phyloP scores from a whole-genome alignment of 1,139 yeast species.

The Zhuliangozyma blackwelliae region DNA sequence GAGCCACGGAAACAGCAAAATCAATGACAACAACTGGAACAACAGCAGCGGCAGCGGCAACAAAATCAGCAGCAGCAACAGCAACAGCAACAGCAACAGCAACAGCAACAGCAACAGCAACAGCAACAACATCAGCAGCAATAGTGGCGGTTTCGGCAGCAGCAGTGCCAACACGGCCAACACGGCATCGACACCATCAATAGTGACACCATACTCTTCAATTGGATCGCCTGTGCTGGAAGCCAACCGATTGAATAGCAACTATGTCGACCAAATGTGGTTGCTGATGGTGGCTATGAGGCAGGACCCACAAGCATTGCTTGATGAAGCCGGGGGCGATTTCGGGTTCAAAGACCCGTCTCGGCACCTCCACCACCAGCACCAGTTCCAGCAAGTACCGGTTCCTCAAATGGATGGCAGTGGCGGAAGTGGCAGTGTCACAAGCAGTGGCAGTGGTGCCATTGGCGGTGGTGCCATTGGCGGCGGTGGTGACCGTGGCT shows the following conservation, averaged over 20 bases:
- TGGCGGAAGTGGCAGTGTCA: neutral
- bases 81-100: neutral
- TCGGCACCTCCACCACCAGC: too few species aligned
- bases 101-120: neutral
- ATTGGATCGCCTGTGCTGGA: constrained; percentile 3
- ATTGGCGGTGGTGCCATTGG: neutral
- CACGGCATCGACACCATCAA: constrained; percentile 1
- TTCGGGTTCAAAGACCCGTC: too few species aligned
- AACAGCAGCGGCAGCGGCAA: too few species aligned
- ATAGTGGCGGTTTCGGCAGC: too few species aligned
- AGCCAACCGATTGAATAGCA: constrained; percentile 3
- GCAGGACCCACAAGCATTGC: constrained; percentile 10
- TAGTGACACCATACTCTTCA: constrained; percentile 3
- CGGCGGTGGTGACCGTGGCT: neutral
- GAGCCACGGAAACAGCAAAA: neutral
- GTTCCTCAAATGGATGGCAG: neutral
- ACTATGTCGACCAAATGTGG: constrained; percentile 29
- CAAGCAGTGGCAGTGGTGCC: neutral
- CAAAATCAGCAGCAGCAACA: too few species aligned
- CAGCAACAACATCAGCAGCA: too few species aligned
- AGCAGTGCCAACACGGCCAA: neutral
- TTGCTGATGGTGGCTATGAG: constrained; percentile 25
- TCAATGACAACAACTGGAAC: too few species aligned
- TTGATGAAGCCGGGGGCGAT: too few species aligned
- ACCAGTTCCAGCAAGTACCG: neutral